Evolutionary conservation across 164 flowering plant species (phyloP), one percentile per base, ranked within the genome.

Genomic region (Tetrastigma voinierianum): DNA sequence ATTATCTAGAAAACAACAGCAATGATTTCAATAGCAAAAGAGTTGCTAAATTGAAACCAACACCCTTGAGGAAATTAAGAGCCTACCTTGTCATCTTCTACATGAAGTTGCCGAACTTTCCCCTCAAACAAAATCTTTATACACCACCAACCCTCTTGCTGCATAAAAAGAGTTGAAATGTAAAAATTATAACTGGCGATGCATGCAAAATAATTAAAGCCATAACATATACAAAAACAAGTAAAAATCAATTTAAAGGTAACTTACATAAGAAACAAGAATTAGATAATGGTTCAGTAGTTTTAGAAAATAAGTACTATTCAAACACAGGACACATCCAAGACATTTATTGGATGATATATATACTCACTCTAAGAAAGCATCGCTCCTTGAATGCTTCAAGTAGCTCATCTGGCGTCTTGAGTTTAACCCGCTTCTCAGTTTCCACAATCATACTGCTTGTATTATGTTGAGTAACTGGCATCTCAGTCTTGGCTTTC

Each of bases 141-240:
- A 89, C n/a, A 76, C 99, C 99, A 95, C 99, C 99, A 95, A 70
- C 97, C 97, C 73, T 90, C 99, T 82, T 90, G 97, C 99, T 95
- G 94, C 85, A 87, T 14, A 62, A 55, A 68, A 68, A 76, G 18
- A 67, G 18, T 51, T 25, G 32, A 18, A 59, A 60, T 43, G 25
- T 52, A 56, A 67, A 52, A 51, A 19, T 51, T 40, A 64, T 15
- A 54, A 2, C 53, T 54, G 21, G 66, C 11, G 59, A 14, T 19
- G 19, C 44, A 63, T 16, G 44, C 20, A 24, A 44, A 66, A 40
- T 12, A 19, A 3, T 32, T 32, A 32, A 32, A 32, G 40, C 40
- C 40, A 32, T 32, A 20, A 17, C 12, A 51, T 40, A 1, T 21
- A 17, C n/a, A 51, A n/a, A 24, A 60, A 65, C 1, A 49, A 47